Evolutionary conservation across 1,284 basidiomycete genomes (phyloP), one percentile per base, ranked within the genome.

Genomic region (Microbotryum lychnidis-dioicae): DNA sequence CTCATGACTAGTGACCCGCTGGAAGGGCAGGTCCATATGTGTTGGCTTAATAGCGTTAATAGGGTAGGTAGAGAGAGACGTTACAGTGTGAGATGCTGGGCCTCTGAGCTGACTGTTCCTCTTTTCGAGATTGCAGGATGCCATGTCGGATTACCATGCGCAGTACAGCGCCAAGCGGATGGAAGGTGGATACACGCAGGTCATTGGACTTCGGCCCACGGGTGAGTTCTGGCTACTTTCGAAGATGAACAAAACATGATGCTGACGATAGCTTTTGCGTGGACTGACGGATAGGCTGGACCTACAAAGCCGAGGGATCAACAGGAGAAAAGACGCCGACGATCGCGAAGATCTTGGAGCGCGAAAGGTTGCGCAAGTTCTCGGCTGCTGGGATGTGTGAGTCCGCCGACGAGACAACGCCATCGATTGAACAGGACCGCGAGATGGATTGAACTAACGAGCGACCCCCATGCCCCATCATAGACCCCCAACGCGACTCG

Each of bases 151-250:
- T 4, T 97, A 97, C 72, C 78, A 91, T 46, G 83, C 85, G 29
- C 82, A 83, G 8, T 88, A 86, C 71, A 84, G 86, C 44, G 61
- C 60, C n/a, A 57, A 57, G 60, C 48, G 57, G 16, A 50, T 58
- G 20, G 56, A 64, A 29, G 54, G 84, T 4, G 80, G 80, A 16
- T 97, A 88, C 73, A 82, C 81, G 37, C 85, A 83, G 50, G 84
- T 84, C 1, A 80, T 97, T 8, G 92, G 85, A 0, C 90, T 97
- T 70, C 79, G 92, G 51, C 94, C 93, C 0, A 97, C 93, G 0
- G 93, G 94, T 27, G 44, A 25, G 64, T 31, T 21, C 31, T 20
- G 7, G 10, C 44, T 3, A 9, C 6, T 44, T 52, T 37, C 25
- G 63, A 54, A 16, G 10, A 16, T 6, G 23, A 27, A 46, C 20